Evolutionary conservation across 257 asterid species (phyloP).

Genomic region (Striga asiatica): DNA sequence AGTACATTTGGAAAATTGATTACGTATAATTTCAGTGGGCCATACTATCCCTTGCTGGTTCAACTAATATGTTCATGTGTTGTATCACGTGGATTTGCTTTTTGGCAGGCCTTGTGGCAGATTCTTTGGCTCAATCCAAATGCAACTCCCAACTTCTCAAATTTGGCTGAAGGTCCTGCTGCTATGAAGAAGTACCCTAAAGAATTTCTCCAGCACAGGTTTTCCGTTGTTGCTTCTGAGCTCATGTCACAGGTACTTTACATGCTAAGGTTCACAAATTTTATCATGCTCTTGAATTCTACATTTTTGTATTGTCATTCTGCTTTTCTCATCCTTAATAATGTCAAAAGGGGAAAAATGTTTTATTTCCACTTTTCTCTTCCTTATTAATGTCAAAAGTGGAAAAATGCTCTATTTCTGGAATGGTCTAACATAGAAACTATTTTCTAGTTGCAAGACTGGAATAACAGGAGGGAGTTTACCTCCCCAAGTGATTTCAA

Average conservation of each 20-base stretch:
- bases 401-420: slow-evolving; percentile 3
- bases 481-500: slow-evolving; percentile 81
- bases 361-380: slow-evolving; percentile 4
- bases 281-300: slow-evolving; percentile 9
- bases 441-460: slow-evolving; percentile 73
- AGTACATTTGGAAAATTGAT: not conserved
- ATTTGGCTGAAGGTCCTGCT: slow-evolving; percentile 27
- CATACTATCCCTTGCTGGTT: slow-evolving; percentile 5
- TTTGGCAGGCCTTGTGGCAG: slow-evolving; percentile 82
- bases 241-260: slow-evolving; percentile 82
- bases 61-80: slow-evolving; percentile 5
- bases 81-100: slow-evolving; percentile 14
- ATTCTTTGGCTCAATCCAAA: slow-evolving; percentile 82
- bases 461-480: slow-evolving; percentile 93
- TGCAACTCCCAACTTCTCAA: slow-evolving; percentile 43
- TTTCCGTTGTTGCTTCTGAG: slow-evolving; percentile 80
- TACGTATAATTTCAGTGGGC: not conserved
- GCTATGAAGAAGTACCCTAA: slow-evolving; percentile 64
- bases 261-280: slow-evolving; percentile 11
- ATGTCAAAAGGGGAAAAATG: not conserved
- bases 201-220: slow-evolving; percentile 84
- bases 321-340: slow-evolving; percentile 1
- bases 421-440: slow-evolving; percentile 16
- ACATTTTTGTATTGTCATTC: slow-evolving; percentile 10
- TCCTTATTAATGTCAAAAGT: not conserved